phyloP scores from a whole-genome alignment of 306 rosid genomes.

The Luffa acutangula region DNA sequence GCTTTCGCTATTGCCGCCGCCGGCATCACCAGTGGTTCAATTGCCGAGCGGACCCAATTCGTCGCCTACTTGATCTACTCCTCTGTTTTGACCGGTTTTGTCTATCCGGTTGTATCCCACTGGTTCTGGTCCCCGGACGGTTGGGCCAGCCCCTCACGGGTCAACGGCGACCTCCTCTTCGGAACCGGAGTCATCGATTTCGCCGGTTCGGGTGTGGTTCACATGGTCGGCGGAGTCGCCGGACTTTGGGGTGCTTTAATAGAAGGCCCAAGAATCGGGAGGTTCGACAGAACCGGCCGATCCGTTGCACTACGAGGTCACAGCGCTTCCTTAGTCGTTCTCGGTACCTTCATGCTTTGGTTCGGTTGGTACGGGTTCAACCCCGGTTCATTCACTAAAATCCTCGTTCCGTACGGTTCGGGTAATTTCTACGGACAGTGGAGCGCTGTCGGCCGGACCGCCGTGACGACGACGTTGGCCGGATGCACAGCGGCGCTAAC shows the following conservation, averaged over 20 bases:
- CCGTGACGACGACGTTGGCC: slow-evolving; percentile 5
- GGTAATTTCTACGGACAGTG: slow-evolving; percentile 3
- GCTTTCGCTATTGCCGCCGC: slow-evolving; percentile 13
- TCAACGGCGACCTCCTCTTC: not conserved
- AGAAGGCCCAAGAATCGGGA: slow-evolving; percentile 7
- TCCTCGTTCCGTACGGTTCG: not conserved
- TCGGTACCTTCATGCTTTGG: slow-evolving; percentile 11
- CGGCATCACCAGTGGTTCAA: slow-evolving; percentile 11
- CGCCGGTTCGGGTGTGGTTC: slow-evolving; percentile 10
- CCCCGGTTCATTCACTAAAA: slow-evolving; percentile 6
- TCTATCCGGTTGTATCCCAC: slow-evolving; percentile 7
- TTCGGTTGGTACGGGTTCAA: slow-evolving; percentile 13
- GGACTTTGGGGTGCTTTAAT: slow-evolving; percentile 10
- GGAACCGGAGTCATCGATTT: slow-evolving; percentile 11
- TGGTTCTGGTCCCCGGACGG: slow-evolving; percentile 9
- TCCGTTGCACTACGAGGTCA: not conserved
- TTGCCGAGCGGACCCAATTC: slow-evolving; percentile 9
- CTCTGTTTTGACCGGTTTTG: slow-evolving; percentile 5
- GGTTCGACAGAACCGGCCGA: slow-evolving; percentile 2
- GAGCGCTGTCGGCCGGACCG: slow-evolving; percentile 12
- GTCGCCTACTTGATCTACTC: slow-evolving; percentile 10
- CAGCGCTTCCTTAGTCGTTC: slow-evolving; percentile 5
- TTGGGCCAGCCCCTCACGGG: not conserved
- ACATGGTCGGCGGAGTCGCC: slow-evolving; percentile 10
- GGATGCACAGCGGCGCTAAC: slow-evolving; percentile 9